phyloP scores from a whole-genome alignment of 202 grass and related monocot genomes.

The Zizania palustris region DNA sequence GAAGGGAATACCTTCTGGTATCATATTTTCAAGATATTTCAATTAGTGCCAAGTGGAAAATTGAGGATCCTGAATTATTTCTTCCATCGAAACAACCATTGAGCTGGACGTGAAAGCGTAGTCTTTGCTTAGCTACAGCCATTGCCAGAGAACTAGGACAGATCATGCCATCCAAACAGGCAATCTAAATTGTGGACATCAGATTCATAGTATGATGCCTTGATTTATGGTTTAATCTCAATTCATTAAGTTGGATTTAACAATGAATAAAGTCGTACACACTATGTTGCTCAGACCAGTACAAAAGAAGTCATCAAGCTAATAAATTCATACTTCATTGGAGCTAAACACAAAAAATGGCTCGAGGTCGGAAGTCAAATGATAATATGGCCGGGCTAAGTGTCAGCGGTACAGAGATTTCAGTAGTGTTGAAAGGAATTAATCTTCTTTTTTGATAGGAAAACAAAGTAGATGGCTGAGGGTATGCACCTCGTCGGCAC shows the following conservation, averaged over 20 bases:
- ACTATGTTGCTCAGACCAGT: background rate
- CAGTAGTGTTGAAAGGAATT: too few species aligned
- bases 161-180: background rate
- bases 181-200: background rate
- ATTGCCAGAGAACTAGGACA: background rate
- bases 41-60: background rate
- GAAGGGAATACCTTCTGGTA: background rate
- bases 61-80: background rate
- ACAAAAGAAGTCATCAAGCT: background rate
- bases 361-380: background rate
- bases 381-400: background rate
- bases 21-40: background rate
- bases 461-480: too few species aligned
- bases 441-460: too few species aligned
- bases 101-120: background rate
- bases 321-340: background rate
- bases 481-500: too few species aligned
- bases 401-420: too few species aligned
- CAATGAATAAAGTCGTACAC: background rate
- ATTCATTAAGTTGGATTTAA: background rate
- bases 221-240: background rate
- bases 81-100: background rate
- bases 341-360: background rate
- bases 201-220: background rate
- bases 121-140: background rate